Base-by-base conservation (phyloP, 176 grass and related monocot genomes). In the Eragrostis curvula region DNA sequence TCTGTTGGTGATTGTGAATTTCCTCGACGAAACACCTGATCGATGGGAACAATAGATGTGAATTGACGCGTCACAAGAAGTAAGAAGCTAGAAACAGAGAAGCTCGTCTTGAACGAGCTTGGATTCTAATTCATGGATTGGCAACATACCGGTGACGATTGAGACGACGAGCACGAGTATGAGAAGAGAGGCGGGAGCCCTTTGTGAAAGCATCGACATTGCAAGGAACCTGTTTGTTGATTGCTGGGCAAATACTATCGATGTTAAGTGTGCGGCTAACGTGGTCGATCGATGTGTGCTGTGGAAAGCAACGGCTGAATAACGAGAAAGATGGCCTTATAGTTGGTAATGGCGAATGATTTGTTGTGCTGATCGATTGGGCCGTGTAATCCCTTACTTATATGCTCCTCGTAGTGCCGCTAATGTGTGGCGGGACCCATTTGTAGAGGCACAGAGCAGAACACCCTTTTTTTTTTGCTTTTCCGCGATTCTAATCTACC, bases 1-100 rank as follows among this genome's bases (percentile, higher is more conserved):
- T 21, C 76, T 75, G 73, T 96, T 99, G 30, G 86, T 86, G 87
- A 99, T 96, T 70, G 91, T 90, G 91, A 99, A 99, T 77, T 81
- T 66, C 12, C 50, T 43, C 6, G 61, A 67, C 30, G 36, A 66
- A 43, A 55, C 71, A 67, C 81, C 71, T 84, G 61, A 43, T 30
- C 25, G 0, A 36, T 36, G 32, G 32, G 32, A 2, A 2, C 32
- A 36, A 36, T 2, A 36, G 32, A 36, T 36, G 32, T 36, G 32
- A 36, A 36, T 13, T 5, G 13, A 16, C 50, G n/a, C 16, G 29
- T 7, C 0, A 2, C 30, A 7, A 17, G 53, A 32, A 64, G 12
- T 5, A 30, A 30, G 28, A n/a, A n/a, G n/a, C n/a, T n/a, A n/a
- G n/a, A 74, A 9, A 12, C 3, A 13, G 16, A 51, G 12, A 42